Base-by-base conservation (phyloP, 2,329 filamentous ascomycete species). In the Epichloe brachyelytri region DNA sequence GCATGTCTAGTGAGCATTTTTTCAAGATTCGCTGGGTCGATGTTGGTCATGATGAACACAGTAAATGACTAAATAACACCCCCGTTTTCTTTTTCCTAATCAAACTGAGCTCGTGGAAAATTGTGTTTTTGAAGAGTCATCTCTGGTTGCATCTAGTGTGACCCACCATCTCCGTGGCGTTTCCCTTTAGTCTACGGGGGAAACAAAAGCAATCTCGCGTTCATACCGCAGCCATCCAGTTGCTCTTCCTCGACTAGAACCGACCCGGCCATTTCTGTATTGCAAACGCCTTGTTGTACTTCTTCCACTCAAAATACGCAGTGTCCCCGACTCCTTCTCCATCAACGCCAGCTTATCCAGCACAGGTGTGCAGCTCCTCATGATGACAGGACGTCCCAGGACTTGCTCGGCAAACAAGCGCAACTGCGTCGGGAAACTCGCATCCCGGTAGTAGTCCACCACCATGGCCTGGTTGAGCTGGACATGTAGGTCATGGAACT, bases 371-470 rank as follows among this genome's bases (percentile, higher is more conserved):
- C 50, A 51, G 30, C 45, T 43, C 19, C n/a, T 36, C 44, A 47
- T n/a, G 12, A 39, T 20, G 12, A 17, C 22, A 36, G 44, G 44
- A 5, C 26, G 15, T 3, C 50, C 50, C 14, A 51, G 14, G 15
- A 72, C 60, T 0, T 56, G 57, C 58, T 72, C 68, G 7, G 61
- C 68, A 39, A 72, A 57, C 62, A 73, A 65, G 10, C 71, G 63
- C 51, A 74, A 57, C 59, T 71, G 67, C 65, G 69, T 69, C 7
- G 70, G 63, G 57, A 72, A 68, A 2, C 53, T 55, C 5, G 46
- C 19, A 47, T 72, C 63, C 12, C 61, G 61, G 53, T 73, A 73
- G 49, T 68, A 62, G 34, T 65, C 60, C 5, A 58, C 53, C 37
- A 71, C 59, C 34, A 63, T 59, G 2, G 26, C 20, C 53, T 66